These are phyloP conservation scores for Phaeomoniella chlamydospora DNA, from an alignment of 2,329 filamentous ascomycete species.

Conservation along the genomic window DNA sequence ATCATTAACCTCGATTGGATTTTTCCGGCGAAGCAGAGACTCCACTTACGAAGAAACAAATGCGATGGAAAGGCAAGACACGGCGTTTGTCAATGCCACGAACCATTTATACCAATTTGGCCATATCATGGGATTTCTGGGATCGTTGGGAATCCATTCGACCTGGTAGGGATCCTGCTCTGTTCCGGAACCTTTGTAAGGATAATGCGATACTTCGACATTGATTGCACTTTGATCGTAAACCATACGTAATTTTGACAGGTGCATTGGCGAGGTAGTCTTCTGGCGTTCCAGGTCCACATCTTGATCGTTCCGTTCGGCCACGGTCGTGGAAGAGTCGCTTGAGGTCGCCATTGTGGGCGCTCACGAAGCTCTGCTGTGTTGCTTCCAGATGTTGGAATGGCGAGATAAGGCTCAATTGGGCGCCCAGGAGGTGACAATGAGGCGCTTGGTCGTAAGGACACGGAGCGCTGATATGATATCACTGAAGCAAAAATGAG, in stretches of 20 bases:
- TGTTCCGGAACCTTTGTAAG: constrained; percentile 27
- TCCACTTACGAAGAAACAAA: constrained; percentile 10
- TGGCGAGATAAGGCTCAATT: no score
- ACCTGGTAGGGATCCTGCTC: constrained; percentile 29
- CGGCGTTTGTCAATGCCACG: constrained; percentile 22
- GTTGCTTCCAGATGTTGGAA: no score
- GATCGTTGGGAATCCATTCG: constrained; percentile 31
- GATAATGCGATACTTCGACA: constrained; percentile 38
- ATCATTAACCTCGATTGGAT: no score
- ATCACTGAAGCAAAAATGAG: no score
- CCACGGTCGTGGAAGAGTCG: not conserved
- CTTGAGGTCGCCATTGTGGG: not conserved
- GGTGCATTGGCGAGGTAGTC: not conserved
- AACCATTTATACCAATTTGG: constrained; percentile 24
- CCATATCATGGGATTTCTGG: constrained; percentile 28
- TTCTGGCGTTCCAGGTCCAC: not conserved
- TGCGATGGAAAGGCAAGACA: constrained; percentile 27
- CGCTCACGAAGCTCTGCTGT: no score
- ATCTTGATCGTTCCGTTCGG: not conserved
- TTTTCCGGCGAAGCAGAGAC: no score
- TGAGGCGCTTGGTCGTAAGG: no score
- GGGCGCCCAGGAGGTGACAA: no score
- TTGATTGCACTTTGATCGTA: constrained; percentile 44
- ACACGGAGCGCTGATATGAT: no score
- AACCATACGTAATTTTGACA: constrained; percentile 35